Evolutionary conservation across 2,329 filamentous ascomycete species (phyloP), one percentile per base, ranked within the genome.

Genomic region (Didymosphaeria variabile): DNA sequence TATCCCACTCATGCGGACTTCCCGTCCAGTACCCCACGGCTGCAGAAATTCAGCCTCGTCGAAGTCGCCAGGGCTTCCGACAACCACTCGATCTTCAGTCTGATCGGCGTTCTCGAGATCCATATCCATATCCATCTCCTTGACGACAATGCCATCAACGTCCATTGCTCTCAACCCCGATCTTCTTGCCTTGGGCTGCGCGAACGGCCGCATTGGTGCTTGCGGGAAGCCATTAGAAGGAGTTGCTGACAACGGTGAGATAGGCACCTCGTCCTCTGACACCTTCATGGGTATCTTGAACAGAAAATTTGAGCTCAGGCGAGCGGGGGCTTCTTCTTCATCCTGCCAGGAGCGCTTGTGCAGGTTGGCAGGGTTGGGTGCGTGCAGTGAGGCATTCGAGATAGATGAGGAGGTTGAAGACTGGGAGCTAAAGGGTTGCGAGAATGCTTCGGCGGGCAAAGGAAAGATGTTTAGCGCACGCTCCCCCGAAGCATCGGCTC

Each of bases 41-140:
- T 64, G 66, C 64, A 82, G 59, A 52, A 93, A 93, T 0, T 86
- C 83, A 0, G 90, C 90, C 60, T 93, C 90, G 59, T 85, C 88
- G 73, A 92, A 92, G 72, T 92, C 89, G 55, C 66, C 78, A 67
- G 78, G 78, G 78, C 63, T 76, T 62, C 65, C 73, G 45, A 60
- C 70, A 66, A 61, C 65, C 59, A 72, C 74, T 68, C 55, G 80
- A 68, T 75, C 77, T 74, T 76, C 63, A 47, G 68, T 61, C 63
- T 73, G 63, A 44, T 72, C 67, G 47, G 61, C 58, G 67, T 72
- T 66, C 68, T 75, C 72, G 38, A 76, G 68, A 58, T 77, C 77
- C 63, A 71, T 66, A 52, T 78, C 74, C 17, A 72, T 67, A 55
- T 72, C 71, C 32, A 55, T 40, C n/a, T 72, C 71, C 56, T 62